Evolutionary conservation across 23 red algal species (phyloP).

Genomic region (Cyanidioschyzon merolae): DNA sequence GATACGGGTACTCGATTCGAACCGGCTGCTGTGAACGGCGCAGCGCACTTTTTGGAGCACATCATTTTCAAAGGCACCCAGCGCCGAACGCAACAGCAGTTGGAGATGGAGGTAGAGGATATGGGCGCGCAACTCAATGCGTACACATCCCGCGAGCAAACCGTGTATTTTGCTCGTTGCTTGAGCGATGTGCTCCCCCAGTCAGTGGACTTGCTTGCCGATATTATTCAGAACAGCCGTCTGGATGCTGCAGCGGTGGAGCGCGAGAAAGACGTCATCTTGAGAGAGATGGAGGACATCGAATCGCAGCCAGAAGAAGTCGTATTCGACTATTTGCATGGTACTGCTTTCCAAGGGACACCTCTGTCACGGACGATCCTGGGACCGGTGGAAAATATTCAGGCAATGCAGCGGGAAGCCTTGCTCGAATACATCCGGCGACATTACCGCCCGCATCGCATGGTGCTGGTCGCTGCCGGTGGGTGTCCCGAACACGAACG

Average conservation of each 20-base stretch:
- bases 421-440: constrained; percentile 60
- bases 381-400: constrained; percentile 78
- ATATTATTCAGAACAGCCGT: constrained; percentile 88
- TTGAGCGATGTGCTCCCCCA: constrained; percentile 57
- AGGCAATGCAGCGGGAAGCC: constrained; percentile 55
- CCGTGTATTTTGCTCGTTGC: constrained; percentile 86
- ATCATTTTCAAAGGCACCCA: constrained; percentile 96
- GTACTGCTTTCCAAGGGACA: constrained; percentile 78
- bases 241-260: constrained; percentile 77
- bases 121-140: constrained; percentile 96
- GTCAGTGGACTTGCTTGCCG: constrained; percentile 62
- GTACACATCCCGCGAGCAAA: constrained; percentile 97
- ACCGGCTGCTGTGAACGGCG: constrained; percentile 60
- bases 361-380: constrained; percentile 83
- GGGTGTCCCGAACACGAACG: constrained; percentile 55
- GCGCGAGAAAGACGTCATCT: constrained; percentile 84
- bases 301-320: constrained; percentile 86
- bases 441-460: constrained; percentile 96
- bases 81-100: constrained; percentile 51
- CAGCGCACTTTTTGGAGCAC: constrained; percentile 98
- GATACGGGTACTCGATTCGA: constrained; percentile 95
- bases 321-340: constrained; percentile 94
- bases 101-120: constrained; percentile 88
- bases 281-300: constrained; percentile 91
- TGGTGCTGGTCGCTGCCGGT: constrained; percentile 89